Evolutionary conservation across 805 yeast species (phyloP).

Genomic region (Barnettozyma botsteinii): DNA sequence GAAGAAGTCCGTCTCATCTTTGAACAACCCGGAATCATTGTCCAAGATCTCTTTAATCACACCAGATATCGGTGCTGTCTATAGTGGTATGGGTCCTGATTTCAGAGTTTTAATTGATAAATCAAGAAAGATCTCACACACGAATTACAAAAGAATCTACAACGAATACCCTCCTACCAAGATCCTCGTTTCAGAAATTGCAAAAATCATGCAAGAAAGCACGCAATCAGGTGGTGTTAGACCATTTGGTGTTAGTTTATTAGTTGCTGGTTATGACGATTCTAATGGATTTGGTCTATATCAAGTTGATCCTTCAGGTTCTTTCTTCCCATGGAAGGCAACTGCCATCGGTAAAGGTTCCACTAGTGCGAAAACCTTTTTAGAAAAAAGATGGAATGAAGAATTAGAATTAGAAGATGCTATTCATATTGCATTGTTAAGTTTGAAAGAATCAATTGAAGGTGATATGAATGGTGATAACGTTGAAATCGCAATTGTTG

Average conservation of each 20-base stretch:
- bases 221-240: slow-evolving; percentile 98
- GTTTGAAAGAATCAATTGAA: slow-evolving; percentile 93
- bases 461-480: slow-evolving; percentile 97
- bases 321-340: slow-evolving; percentile 99
- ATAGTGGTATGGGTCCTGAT: slow-evolving; percentile 99
- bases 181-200: slow-evolving; percentile 88
- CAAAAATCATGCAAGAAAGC: slow-evolving; percentile 96
- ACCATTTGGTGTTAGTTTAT: slow-evolving; percentile 94
- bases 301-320: slow-evolving; percentile 97
- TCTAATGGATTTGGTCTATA: slow-evolving; percentile 70
- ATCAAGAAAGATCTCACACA: slow-evolving; percentile 89
- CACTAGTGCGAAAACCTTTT: slow-evolving; percentile 91
- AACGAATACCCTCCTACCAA: slow-evolving; percentile 97
- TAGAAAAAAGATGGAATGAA: slow-evolving; percentile 97
- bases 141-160: slow-evolving; percentile 86
- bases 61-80: slow-evolving; percentile 94
- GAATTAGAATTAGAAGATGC: slow-evolving; percentile 97
- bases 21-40: slow-evolving; percentile 68
- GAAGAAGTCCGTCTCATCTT: slow-evolving; percentile 75
- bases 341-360: slow-evolving; percentile 98
- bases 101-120: slow-evolving; percentile 90
- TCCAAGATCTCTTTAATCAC: slow-evolving; percentile 79
- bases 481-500: slow-evolving; percentile 85
- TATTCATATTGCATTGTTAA: slow-evolving; percentile 88
- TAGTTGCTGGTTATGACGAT: slow-evolving; percentile 92